Percentiles rank a stretch among this genome's conserved stretches.
phyloP scores from a whole-genome alignment of 2,329 filamentous ascomycete genomes.

The Alternaria ethzedia region DNA sequence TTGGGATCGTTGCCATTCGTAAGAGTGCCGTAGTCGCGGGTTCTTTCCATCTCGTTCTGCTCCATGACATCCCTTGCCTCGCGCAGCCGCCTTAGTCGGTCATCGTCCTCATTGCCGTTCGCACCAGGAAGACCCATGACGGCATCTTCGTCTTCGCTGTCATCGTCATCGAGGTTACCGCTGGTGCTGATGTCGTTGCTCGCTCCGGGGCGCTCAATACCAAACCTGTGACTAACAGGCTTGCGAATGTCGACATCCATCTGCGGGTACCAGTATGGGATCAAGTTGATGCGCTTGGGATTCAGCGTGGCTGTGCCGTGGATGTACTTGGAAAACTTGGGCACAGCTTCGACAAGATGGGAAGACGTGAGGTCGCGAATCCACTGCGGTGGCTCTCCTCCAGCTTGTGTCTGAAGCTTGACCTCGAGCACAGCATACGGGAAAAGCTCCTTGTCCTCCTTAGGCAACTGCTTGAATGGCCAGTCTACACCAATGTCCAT shows the following conservation, averaged over 20 bases:
- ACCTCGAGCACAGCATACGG: conserved; percentile 97
- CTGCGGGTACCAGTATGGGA: conserved; percentile 98
- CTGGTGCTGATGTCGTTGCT: conserved; percentile 78
- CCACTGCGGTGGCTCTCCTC: conserved; percentile 95
- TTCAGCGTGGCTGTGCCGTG: conserved; percentile 91
- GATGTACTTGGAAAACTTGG: conserved; percentile 99
- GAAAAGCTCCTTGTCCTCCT: conserved; percentile 86
- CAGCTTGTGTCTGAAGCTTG: conserved; percentile 94
- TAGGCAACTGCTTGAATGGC: conserved; percentile 86
- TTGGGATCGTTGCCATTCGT: conserved; percentile 48
- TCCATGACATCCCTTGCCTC: conserved; percentile 59
- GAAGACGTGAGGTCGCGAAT: conserved; percentile 91
- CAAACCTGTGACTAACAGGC: conserved; percentile 84
- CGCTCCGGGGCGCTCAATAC: conserved; percentile 80
- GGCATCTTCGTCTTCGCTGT: conserved; percentile 67
- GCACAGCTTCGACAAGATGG: conserved; percentile 96
- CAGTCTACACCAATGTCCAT: conserved; percentile 98
- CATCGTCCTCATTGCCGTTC: conserved; percentile 49
- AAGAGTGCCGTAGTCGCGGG: conserved; percentile 56
- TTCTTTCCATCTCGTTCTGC: conserved; percentile 57
- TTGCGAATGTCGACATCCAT: conserved; percentile 99
- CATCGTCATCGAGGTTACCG: conserved; percentile 77
- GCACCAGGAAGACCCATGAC: conserved; percentile 35
- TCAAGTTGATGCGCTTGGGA: conserved; percentile 82
- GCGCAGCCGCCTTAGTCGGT: conserved; percentile 56